Percentiles rank a stretch among this genome's conserved stretches.
phyloP scores from a whole-genome alignment of 495 filamentous ascomycete genomes.

The Xylaria acuta region DNA sequence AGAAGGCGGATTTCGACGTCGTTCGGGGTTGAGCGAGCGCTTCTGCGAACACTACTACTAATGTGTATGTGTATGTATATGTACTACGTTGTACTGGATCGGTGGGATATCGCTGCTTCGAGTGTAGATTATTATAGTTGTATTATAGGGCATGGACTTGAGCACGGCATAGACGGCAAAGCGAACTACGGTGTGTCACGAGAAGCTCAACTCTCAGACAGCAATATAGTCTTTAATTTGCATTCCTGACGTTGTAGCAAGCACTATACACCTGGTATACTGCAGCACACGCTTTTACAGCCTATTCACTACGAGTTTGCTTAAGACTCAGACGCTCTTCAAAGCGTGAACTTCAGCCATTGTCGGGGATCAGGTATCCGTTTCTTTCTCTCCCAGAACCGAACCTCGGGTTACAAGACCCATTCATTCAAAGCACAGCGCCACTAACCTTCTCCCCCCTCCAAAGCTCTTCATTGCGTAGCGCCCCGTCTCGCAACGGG shows the following conservation, averaged over 20 bases:
- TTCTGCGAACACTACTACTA: not conserved
- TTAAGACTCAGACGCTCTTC: not conserved
- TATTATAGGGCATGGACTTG: slow-evolving; percentile 11
- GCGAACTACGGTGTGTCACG: not conserved
- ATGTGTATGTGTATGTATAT: slow-evolving; percentile 8
- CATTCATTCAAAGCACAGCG: not conserved
- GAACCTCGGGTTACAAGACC: not conserved
- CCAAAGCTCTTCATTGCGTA: not conserved
- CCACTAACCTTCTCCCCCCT: not conserved
- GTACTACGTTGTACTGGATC: slow-evolving; percentile 10
- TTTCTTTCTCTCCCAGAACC: not conserved
- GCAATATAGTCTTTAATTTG: not conserved
- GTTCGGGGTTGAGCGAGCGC: not conserved
- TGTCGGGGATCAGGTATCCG: not conserved
- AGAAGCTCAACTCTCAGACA: not conserved
- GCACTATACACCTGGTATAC: not conserved
- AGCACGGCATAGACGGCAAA: not conserved
- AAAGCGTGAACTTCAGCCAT: not conserved
- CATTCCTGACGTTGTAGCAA: not conserved
- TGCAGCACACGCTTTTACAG: not conserved
- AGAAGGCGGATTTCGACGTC: slow-evolving; percentile 48
- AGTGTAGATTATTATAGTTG: slow-evolving; percentile 21
- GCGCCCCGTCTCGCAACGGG: slow-evolving; percentile 66
- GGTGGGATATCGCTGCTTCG: not conserved
- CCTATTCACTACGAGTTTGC: not conserved